Evolutionary conservation across 192 early-diverging fungal species (phyloP).

Genomic region (Umbelopsis isabellina): DNA sequence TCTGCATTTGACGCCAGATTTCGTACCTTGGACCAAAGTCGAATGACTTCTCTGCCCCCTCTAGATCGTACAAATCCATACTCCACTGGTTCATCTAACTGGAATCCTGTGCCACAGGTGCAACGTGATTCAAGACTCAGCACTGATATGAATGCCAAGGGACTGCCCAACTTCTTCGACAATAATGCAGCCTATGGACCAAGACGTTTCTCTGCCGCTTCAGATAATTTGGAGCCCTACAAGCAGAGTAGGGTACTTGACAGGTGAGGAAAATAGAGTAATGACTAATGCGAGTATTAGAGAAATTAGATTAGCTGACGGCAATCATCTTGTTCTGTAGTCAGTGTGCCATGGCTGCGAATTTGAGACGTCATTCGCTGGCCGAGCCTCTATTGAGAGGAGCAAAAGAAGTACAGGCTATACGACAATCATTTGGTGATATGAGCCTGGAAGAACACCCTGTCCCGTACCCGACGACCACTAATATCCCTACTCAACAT

Average conservation of each 20-base stretch:
- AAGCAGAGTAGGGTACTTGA: not conserved
- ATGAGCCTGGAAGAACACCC: constrained; percentile 18
- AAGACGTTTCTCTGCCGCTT: constrained; percentile 4
- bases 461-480: not conserved
- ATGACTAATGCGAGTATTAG: not conserved
- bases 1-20: not conserved
- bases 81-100: not conserved
- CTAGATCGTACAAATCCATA: not conserved
- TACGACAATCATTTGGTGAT: constrained; percentile 21
- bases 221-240: not conserved
- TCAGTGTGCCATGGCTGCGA: not conserved
- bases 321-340: constrained; percentile 27
- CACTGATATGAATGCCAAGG: not conserved
- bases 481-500: not conserved
- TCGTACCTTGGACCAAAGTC: not conserved
- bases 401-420: constrained; percentile 29
- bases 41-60: not conserved
- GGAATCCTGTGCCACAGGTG: constrained; percentile 16
- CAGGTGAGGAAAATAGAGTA: not conserved
- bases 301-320: not conserved
- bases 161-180: not conserved
- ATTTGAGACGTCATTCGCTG: constrained; percentile 43
- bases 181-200: not conserved
- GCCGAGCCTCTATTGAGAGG: constrained; percentile 34
- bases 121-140: constrained; percentile 13